Conservation (phyloP, 2,329 filamentous ascomycete species). For the Aspergillus pseudoviridinutans region DNA sequence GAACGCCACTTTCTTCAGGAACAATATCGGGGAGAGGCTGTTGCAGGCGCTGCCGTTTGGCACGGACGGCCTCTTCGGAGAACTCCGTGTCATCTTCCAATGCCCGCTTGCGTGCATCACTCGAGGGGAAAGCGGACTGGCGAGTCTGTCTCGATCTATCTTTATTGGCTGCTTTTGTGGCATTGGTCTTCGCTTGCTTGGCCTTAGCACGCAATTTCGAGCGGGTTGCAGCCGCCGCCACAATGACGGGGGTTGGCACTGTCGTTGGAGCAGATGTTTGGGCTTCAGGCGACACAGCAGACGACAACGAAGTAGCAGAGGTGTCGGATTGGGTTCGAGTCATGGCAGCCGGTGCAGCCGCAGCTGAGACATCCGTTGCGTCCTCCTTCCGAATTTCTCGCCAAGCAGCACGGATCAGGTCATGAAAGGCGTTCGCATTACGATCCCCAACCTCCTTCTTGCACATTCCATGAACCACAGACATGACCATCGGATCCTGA, state of each 20-base stretch:
- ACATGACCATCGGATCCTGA: constrained; percentile 30
- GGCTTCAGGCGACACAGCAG: constrained; percentile 35
- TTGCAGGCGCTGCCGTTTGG: constrained; percentile 24
- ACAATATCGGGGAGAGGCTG: constrained; percentile 17
- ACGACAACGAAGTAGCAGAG: constrained; percentile 38
- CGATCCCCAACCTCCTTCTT: constrained; percentile 22
- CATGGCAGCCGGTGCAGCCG: constrained; percentile 7
- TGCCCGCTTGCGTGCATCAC: constrained; percentile 25
- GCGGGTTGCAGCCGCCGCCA: constrained; percentile 10
- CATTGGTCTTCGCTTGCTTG: constrained; percentile 23
- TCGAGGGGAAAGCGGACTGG: constrained; percentile 17
- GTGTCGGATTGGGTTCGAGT: constrained; percentile 21
- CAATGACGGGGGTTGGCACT: constrained; percentile 2
- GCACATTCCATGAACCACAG: constrained; percentile 27
- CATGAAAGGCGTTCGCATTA: constrained; percentile 27
- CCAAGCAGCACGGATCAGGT: constrained; percentile 26
- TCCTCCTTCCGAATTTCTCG: constrained; percentile 17
- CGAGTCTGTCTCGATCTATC: constrained; percentile 8
- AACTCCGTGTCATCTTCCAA: constrained; percentile 28
- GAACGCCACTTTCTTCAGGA: constrained; percentile 22
- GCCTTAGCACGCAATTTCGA: constrained; percentile 13
- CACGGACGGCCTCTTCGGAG: constrained; percentile 20
- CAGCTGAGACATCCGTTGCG: constrained; percentile 1
- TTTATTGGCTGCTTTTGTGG: constrained; percentile 22
- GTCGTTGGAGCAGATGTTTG: constrained; percentile 28